Base-by-base conservation (phyloP, 2,329 filamentous ascomycete species). In the Thermomyces lanuginosus region DNA sequence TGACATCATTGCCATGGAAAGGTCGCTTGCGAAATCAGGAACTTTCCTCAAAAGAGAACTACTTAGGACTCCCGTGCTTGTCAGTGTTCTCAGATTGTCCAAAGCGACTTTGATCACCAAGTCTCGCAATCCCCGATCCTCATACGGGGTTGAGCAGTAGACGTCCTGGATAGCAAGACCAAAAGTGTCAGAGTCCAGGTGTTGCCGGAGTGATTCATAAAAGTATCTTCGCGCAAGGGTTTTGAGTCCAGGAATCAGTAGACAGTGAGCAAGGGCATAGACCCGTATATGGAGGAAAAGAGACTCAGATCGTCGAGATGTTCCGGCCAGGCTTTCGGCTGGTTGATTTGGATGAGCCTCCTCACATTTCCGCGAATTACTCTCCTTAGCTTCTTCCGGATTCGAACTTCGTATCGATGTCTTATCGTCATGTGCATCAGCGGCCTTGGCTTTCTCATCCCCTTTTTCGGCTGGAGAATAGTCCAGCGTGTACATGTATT, bases 401-500 rank as follows among this genome's bases (percentile, higher is more conserved):
- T n/a, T n/a, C n/a, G n/a, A n/a, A n/a, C n/a, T n/a, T n/a, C n/a
- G n/a, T n/a, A n/a, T n/a, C n/a, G n/a, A n/a, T n/a, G n/a, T n/a
- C n/a, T n/a, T n/a, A n/a, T 20, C 18, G 10, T 20, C 18, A 7
- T 20, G 7, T 20, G 18, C 18, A 20, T 27, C 16, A 6, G 7
- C 8, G 12, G 16, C 6, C 11, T 8, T 8, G 8, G 6, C 13
- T 11, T 23, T 23, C 8, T 8, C 13, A 12, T 12, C 21, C 11
- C 8, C 6, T 23, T 23, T 12, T 9, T 12, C 21, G 6, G 21
- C 13, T 11, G 10, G 8, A 22, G 6, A 12, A 25, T 25, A 25
- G 13, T 25, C 23, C 5, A 13, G 11, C 6, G 23, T 25, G 16
- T 34, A 34, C 18, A 34, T 16, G 17, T 28, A 34, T 14, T 34